Conservation (phyloP, 2,329 filamentous ascomycete genomes). For the Aspergillus aculeatinus region DNA sequence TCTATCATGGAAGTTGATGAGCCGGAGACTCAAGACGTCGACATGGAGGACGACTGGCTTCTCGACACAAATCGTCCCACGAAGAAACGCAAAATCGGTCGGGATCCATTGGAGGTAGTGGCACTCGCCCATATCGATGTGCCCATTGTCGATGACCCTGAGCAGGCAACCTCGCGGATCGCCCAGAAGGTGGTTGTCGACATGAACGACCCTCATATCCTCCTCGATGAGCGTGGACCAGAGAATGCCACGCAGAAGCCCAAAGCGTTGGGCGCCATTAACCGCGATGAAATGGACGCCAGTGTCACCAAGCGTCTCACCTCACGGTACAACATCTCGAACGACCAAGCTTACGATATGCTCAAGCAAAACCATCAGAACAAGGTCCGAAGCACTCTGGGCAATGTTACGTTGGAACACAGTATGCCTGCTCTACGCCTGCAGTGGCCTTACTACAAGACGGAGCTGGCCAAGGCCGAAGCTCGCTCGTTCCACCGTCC, state of each 20-base stretch:
- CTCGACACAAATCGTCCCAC: conserved; percentile 51
- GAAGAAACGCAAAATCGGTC: conserved; percentile 65
- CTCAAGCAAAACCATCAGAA: conserved; percentile 96
- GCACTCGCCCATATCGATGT: conserved; percentile 60
- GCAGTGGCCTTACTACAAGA: conserved; percentile 94
- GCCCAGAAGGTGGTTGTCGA: conserved; percentile 80
- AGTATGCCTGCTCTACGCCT: conserved; percentile 87
- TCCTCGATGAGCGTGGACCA: conserved; percentile 74
- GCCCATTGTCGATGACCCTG: conserved; percentile 77
- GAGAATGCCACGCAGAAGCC: conserved; percentile 59
- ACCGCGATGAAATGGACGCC: conserved; percentile 62
- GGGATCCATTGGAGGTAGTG: conserved; percentile 46
- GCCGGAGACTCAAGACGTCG: conserved; percentile 19
- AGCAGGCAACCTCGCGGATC: conserved; percentile 68
- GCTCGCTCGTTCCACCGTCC: conserved; percentile 83
- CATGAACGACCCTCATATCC: conserved; percentile 80
- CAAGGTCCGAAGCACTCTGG: conserved; percentile 89
- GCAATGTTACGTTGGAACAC: conserved; percentile 90
- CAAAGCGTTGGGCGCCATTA: conserved; percentile 36
- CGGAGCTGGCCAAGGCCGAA: conserved; percentile 70
- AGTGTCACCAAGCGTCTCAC: conserved; percentile 71
- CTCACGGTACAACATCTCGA: conserved; percentile 90
- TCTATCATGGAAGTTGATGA: conserved; percentile 41
- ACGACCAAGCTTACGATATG: conserved; percentile 92
- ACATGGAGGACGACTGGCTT: conserved; percentile 49